A percentile compares a stretch with the other conserved stretches of the same genome.
Conservation (phyloP, 768 basidiomycete species). For the Coprinopsis strossmayeri region DNA sequence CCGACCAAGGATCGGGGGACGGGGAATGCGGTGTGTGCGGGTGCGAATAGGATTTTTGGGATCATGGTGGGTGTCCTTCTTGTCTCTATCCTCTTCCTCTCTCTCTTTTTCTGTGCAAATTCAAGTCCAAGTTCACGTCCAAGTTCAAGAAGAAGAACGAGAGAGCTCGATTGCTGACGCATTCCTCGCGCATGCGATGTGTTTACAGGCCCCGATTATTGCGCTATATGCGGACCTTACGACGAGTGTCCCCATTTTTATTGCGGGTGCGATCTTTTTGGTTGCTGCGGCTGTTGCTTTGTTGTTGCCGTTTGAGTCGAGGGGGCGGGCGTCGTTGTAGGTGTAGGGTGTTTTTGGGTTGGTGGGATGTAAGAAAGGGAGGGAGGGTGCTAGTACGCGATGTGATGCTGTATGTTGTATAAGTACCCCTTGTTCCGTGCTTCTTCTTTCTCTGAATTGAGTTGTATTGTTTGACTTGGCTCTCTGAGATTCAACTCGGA, state of each 20-base stretch:
- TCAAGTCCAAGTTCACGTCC: no score
- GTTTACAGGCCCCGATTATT: slow-evolving; percentile 55
- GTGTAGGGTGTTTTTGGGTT: no score
- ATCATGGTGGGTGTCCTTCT: slow-evolving; percentile 47
- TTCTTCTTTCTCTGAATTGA: no score
- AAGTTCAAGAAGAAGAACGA: neutral
- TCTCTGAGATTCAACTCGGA: no score
- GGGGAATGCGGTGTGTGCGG: slow-evolving; percentile 60
- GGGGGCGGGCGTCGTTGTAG: slow-evolving; percentile 60
- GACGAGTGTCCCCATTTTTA: slow-evolving; percentile 64
- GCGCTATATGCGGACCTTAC: slow-evolving; percentile 58
- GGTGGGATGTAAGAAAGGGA: no score
- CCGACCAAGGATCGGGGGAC: slow-evolving; percentile 71
- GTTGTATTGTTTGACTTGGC: no score
- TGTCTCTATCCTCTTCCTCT: neutral
- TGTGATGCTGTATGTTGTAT: no score
- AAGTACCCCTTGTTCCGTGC: no score
- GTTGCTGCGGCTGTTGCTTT: slow-evolving; percentile 50
- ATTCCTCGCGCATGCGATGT: neutral
- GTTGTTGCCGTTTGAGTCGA: slow-evolving; percentile 64
- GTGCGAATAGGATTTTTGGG: slow-evolving; percentile 64
- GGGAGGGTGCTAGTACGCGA: no score
- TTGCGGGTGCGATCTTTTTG: slow-evolving; percentile 62
- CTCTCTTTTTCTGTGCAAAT: no score
- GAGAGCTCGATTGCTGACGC: no score